Percentiles rank a stretch among this genome's conserved stretches.
Conservation (phyloP, 2,329 filamentous ascomycete genomes). For the Cladosporium sp. region DNA sequence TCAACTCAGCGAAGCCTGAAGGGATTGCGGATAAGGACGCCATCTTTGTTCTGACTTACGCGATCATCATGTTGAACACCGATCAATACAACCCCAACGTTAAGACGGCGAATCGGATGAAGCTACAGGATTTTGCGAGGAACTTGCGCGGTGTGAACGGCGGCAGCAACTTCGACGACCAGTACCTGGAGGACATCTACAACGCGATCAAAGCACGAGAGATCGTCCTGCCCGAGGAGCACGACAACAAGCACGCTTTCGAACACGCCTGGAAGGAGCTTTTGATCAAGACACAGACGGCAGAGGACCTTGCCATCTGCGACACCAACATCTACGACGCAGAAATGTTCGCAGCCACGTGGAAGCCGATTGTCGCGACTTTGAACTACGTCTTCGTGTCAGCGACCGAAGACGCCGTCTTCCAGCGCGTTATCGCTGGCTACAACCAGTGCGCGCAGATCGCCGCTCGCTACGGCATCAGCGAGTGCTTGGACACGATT, state of each 20-base stretch:
- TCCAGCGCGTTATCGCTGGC: slow-evolving; percentile 83
- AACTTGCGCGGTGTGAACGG: slow-evolving; percentile 90
- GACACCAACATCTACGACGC: slow-evolving; percentile 93
- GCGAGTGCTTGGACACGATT: slow-evolving; percentile 86
- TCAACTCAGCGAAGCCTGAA: slow-evolving; percentile 60
- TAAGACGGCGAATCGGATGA: slow-evolving; percentile 74
- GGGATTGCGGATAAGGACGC: slow-evolving; percentile 80
- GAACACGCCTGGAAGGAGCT: slow-evolving; percentile 97
- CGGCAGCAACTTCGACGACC: slow-evolving; percentile 72
- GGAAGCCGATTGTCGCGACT: slow-evolving; percentile 90
- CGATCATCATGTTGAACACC: slow-evolving; percentile 95
- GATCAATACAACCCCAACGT: slow-evolving; percentile 95
- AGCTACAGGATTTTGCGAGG: slow-evolving; percentile 69
- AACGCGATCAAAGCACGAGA: slow-evolving; percentile 88
- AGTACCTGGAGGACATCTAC: slow-evolving; percentile 81
- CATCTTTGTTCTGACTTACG: slow-evolving; percentile 85
- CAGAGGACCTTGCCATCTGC: slow-evolving; percentile 68
- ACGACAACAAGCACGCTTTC: slow-evolving; percentile 93
- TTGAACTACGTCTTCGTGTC: slow-evolving; percentile 99
- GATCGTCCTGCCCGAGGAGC: slow-evolving; percentile 94
- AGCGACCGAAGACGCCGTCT: slow-evolving; percentile 92
- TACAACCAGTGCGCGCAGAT: slow-evolving; percentile 96
- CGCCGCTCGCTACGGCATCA: slow-evolving; percentile 74
- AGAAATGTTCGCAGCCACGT: slow-evolving; percentile 94
- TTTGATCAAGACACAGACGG: slow-evolving; percentile 71